Evolutionary conservation across 2,329 filamentous ascomycete species (phyloP).

Genomic region (Trichoderma arundinaceum): DNA sequence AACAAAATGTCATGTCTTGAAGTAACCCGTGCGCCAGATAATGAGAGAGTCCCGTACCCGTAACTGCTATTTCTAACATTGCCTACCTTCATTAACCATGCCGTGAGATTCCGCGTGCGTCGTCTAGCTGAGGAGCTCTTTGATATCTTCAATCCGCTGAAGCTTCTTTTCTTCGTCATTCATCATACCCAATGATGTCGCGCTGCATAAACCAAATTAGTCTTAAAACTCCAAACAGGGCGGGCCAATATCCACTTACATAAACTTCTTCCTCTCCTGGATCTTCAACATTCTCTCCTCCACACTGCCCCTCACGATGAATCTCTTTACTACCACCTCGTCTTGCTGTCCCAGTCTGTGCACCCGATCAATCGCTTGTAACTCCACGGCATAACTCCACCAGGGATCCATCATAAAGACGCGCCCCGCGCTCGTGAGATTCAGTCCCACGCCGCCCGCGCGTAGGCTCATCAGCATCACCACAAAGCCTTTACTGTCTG

Average conservation of each 20-base stretch:
- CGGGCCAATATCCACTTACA: constrained; percentile 63
- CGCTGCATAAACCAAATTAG: constrained; percentile 57
- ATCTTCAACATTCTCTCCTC: constrained; percentile 94
- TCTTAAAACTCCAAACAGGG: background rate
- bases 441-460: constrained; percentile 92
- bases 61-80: background rate
- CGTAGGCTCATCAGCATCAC: constrained; percentile 84
- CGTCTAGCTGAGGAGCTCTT: constrained; percentile 74
- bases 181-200: constrained; percentile 94
- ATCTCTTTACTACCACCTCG: constrained; percentile 84
- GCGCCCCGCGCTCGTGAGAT: constrained; percentile 83
- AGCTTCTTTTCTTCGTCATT: constrained; percentile 90
- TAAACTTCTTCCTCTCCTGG: constrained; percentile 95
- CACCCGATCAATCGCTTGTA: constrained; percentile 95
- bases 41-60: background rate
- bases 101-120: background rate
- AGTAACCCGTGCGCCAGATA: constrained; percentile 22
- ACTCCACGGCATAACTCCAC: constrained; percentile 98
- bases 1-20: background rate
- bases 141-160: constrained; percentile 91
- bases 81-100: background rate
- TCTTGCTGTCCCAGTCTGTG: constrained; percentile 94
- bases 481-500: constrained; percentile 62
- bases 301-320: constrained; percentile 88
- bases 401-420: constrained; percentile 99